Conservation (phyloP, 169 alveolate genomes). For the Plasmodium gaboni region DNA sequence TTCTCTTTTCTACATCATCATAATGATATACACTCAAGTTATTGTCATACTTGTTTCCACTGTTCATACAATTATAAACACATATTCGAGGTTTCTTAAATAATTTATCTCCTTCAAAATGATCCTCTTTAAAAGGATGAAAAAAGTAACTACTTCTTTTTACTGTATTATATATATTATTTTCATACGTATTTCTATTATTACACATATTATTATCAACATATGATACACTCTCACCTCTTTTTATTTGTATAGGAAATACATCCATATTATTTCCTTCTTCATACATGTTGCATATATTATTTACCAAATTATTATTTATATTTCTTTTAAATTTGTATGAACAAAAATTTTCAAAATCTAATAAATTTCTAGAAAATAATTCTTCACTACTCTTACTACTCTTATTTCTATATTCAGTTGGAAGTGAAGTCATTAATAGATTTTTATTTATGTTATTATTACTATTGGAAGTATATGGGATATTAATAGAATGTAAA, state of each 20-base stretch:
- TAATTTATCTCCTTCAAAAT: constrained; percentile 66
- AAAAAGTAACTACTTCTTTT: neutral
- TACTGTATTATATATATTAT: neutral
- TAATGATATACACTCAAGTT: neutral
- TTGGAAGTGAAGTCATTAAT: constrained; percentile 31
- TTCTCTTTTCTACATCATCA: neutral
- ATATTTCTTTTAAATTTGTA: constrained; percentile 46
- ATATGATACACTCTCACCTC: neutral
- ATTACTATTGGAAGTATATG: constrained; percentile 6
- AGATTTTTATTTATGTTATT: neutral
- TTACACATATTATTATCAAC: neutral
- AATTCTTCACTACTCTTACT: constrained; percentile 27
- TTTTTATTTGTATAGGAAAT: neutral
- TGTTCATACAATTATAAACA: neutral
- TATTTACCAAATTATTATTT: constrained; percentile 29
- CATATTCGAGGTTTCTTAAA: constrained; percentile 42
- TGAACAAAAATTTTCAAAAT: constrained; percentile 37
- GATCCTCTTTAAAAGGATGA: neutral
- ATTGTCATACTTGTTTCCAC: neutral
- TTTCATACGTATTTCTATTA: neutral
- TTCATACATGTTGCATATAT: constrained; percentile 32
- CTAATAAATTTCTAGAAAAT: constrained; percentile 15
- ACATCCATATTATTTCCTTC: constrained; percentile 5
- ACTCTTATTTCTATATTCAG: neutral
- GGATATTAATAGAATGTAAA: constrained; percentile 17